A percentile compares a stretch with the other conserved stretches of the same genome.
Evolutionary conservation across 805 yeast species (phyloP).

Genomic region (Pichia rugopelliculosa): DNA sequence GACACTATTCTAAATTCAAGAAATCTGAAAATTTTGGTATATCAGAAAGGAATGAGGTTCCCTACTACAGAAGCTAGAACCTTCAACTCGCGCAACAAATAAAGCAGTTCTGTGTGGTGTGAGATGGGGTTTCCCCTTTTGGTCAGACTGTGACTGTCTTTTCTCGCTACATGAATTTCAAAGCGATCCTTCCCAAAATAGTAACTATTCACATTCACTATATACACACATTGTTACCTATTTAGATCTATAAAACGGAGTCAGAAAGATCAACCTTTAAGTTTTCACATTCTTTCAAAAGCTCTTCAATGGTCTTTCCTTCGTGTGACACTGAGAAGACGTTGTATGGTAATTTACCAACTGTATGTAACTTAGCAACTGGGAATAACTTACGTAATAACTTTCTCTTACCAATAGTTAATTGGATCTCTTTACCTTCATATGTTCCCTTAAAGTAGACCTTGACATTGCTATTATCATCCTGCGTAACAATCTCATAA

Average conservation of each 20-base stretch:
- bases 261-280: constrained; percentile 33
- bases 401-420: constrained; percentile 60
- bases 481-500: constrained; percentile 25
- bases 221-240: neutral
- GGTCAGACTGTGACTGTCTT: neutral
- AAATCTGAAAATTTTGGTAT: constrained; percentile 3
- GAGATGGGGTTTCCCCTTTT: neutral
- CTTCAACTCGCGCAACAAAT: neutral
- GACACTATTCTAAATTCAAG: neutral
- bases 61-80: neutral
- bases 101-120: constrained; percentile 4
- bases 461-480: constrained; percentile 28
- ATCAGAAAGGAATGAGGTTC: neutral
- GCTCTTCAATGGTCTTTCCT: constrained; percentile 38
- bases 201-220: neutral
- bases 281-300: constrained; percentile 42
- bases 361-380: constrained; percentile 36
- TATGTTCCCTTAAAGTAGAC: constrained; percentile 44
- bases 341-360: constrained; percentile 37
- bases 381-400: constrained; percentile 50
- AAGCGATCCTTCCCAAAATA: neutral
- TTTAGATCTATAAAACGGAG: constrained; percentile 4
- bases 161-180: neutral
- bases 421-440: constrained; percentile 36
- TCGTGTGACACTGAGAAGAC: constrained; percentile 41